Percentiles rank a stretch among this genome's conserved stretches.
Evolutionary conservation across 129 eudicot genomes (phyloP).

Genomic region (Centaurea solstitialis): DNA sequence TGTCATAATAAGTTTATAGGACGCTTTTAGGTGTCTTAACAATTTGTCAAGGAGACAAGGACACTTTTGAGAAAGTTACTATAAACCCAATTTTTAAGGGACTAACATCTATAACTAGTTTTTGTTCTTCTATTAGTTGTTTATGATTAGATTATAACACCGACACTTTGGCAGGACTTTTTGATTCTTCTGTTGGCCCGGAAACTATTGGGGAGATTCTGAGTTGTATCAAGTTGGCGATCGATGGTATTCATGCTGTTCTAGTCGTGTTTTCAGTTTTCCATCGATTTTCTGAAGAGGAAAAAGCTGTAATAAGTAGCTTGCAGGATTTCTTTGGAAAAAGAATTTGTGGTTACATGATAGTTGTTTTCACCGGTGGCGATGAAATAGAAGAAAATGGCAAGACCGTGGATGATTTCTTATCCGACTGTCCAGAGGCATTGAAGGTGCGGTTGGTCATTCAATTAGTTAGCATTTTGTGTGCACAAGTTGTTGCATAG

Average conservation of each 20-base stretch:
- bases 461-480: no score
- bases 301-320: conserved; percentile 39
- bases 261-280: conserved; percentile 42
- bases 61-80: no score
- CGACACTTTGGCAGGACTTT: conserved; percentile 31
- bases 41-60: no score
- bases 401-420: conserved; percentile 39
- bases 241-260: conserved; percentile 58
- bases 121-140: no score
- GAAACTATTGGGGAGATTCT: conserved; percentile 48
- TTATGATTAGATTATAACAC: neutral
- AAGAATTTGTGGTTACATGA: conserved; percentile 10
- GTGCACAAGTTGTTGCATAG: no score
- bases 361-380: conserved; percentile 53
- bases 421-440: conserved; percentile 38
- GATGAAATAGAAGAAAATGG: conserved; percentile 50
- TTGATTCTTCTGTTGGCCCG: conserved; percentile 36
- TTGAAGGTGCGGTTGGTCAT: conserved; percentile 25
- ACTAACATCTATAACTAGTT: no score
- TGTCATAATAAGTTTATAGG: no score
- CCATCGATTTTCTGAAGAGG: conserved; percentile 49
- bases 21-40: no score
- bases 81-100: no score
- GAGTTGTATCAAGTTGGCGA: conserved; percentile 50
- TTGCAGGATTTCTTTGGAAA: conserved; percentile 45